phyloP scores from a whole-genome alignment of 768 basidiomycete genomes.

The Trametes villosa region DNA sequence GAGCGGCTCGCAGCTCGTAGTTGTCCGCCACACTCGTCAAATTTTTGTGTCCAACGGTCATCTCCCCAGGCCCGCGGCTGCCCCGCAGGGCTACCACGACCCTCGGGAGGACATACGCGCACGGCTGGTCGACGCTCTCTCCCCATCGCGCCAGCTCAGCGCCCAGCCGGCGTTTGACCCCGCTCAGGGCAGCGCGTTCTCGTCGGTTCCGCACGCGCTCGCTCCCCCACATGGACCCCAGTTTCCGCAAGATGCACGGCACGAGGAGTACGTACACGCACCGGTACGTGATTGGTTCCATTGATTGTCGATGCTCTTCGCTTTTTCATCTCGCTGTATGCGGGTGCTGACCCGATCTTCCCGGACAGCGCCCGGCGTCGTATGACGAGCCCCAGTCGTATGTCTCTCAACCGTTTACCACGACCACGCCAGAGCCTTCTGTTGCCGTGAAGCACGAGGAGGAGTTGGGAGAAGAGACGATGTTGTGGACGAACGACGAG shows the following conservation, averaged over 20 bases:
- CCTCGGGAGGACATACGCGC: no score
- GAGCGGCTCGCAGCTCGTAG: background rate
- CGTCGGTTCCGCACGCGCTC: conserved; percentile 3
- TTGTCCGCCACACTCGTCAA: background rate
- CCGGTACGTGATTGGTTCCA: background rate
- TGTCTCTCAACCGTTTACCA: background rate
- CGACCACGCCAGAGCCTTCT: no score
- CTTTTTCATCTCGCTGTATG: background rate
- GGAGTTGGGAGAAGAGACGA: no score
- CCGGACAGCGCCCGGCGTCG: conserved; percentile 7
- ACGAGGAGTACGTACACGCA: background rate
- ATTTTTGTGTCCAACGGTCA: no score
- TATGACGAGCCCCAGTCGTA: background rate
- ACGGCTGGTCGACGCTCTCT: no score
- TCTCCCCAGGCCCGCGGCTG: no score
- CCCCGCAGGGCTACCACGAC: no score
- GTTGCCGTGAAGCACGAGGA: no score
- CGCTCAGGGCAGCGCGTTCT: background rate
- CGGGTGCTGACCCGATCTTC: conserved; percentile 12
- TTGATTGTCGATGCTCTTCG: background rate
- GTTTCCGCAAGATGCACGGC: background rate
- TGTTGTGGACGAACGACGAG: no score
- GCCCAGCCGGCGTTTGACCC: background rate
- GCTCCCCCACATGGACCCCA: conserved; percentile 1
- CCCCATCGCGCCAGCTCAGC: background rate